Evolutionary conservation across 2,329 filamentous ascomycete genomes (phyloP).

Genomic region (Aspergillus bombycis): DNA sequence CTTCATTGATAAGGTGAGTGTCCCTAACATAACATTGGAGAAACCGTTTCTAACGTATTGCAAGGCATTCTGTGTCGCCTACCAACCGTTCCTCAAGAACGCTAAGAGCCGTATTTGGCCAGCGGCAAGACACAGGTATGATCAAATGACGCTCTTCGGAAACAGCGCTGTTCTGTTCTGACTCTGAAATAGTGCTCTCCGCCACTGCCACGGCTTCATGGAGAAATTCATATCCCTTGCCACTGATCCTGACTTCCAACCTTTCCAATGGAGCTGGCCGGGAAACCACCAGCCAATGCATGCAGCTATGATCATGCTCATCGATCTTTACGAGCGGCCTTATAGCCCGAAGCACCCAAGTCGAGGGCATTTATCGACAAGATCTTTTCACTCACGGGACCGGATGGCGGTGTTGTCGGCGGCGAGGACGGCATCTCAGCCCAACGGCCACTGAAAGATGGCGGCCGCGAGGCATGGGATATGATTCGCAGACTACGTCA

Average conservation of each 20-base stretch:
- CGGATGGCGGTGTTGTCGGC: constrained; percentile 50
- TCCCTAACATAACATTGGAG: neutral
- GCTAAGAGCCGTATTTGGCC: constrained; percentile 52
- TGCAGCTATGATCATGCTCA: constrained; percentile 49
- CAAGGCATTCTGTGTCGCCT: constrained; percentile 50
- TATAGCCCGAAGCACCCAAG: constrained; percentile 47
- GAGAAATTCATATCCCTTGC: constrained; percentile 53
- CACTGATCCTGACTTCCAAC: constrained; percentile 51
- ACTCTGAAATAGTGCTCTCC: constrained; percentile 42
- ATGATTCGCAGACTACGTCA: constrained; percentile 52
- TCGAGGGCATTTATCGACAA: constrained; percentile 52
- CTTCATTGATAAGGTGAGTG: constrained; percentile 48
- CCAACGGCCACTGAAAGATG: constrained; percentile 49
- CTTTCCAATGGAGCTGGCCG: constrained; percentile 54
- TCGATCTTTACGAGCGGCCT: constrained; percentile 53
- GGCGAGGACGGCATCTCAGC: constrained; percentile 49
- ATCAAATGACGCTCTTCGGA: neutral
- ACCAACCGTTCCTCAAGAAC: constrained; percentile 53
- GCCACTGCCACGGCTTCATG: constrained; percentile 53
- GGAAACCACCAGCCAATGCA: constrained; percentile 36
- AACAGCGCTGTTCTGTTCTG: neutral
- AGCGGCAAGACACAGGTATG: constrained; percentile 48
- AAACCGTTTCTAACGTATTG: neutral
- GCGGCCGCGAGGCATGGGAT: constrained; percentile 53
- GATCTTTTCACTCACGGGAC: constrained; percentile 49